phyloP scores from a whole-genome alignment of 2,329 filamentous ascomycete genomes.

The Mycosphaerelloides madeirae region DNA sequence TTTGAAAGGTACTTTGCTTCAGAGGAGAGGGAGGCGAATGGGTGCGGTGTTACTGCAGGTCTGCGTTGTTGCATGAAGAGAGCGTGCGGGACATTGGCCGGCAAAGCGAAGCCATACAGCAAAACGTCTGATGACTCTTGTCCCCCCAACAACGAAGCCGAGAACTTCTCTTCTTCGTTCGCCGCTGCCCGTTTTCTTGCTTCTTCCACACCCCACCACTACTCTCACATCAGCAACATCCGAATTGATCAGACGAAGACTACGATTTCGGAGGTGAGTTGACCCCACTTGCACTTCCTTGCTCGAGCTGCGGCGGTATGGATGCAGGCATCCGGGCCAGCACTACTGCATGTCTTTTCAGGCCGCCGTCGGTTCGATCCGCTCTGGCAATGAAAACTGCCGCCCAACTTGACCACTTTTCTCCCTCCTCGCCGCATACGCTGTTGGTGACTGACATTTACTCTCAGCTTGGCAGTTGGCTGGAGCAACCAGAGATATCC shows the following conservation, averaged over 20 bases:
- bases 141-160: background rate
- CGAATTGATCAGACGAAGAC: background rate
- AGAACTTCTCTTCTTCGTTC: background rate
- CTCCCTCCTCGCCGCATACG: too few relatives aligned
- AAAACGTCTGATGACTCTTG: too few relatives aligned
- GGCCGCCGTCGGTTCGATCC: background rate
- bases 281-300: background rate
- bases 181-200: background rate
- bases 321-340: background rate
- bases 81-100: slow-evolving; percentile 1
- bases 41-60: too few relatives aligned
- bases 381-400: too few relatives aligned
- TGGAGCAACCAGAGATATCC: too few relatives aligned
- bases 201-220: background rate
- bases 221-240: too few relatives aligned
- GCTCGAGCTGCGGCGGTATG: background rate
- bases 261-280: background rate
- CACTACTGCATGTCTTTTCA: slow-evolving; percentile 1
- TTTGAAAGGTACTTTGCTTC: too few relatives aligned
- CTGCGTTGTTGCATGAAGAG: slow-evolving; percentile 4
- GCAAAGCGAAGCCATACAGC: slow-evolving; percentile 6
- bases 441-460: too few relatives aligned
- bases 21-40: too few relatives aligned
- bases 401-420: too few relatives aligned
- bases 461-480: too few relatives aligned